A percentile compares a stretch with the other conserved stretches of the same genome.
phyloP scores from a whole-genome alignment of 495 filamentous ascomycete genomes.

The Monascus purpureus region DNA sequence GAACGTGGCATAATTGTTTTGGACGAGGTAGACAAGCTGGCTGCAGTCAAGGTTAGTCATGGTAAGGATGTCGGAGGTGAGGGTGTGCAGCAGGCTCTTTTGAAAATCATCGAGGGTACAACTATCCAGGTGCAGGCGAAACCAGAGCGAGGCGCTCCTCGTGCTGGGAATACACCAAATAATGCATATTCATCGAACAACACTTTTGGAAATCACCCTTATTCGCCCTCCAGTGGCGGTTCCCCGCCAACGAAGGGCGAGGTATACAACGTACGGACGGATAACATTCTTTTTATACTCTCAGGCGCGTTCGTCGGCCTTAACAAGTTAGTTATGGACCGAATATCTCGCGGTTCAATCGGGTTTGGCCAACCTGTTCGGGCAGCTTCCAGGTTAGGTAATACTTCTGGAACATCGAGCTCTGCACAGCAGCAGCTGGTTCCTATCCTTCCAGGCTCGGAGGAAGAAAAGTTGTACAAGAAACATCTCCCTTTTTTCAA shows the following conservation, averaged over 20 bases:
- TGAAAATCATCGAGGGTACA: conserved; percentile 94
- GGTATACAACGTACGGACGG: conserved; percentile 79
- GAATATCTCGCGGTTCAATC: conserved; percentile 76
- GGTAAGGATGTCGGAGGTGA: conserved; percentile 82
- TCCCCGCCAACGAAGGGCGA: conserved; percentile 53
- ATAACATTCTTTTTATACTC: conserved; percentile 93
- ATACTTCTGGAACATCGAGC: conserved; percentile 10
- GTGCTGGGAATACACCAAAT: conserved; percentile 28
- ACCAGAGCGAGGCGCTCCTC: conserved; percentile 46
- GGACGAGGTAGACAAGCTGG: conserved; percentile 95
- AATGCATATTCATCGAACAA: conserved; percentile 33
- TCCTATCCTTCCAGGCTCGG: conserved; percentile 32
- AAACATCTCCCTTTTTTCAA: conserved; percentile 57
- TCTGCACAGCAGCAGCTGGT: conserved; percentile 28
- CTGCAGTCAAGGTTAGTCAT: conserved; percentile 51
- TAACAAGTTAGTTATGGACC: conserved; percentile 73
- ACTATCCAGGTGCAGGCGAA: conserved; percentile 78
- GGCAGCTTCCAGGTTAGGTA: conserved; percentile 16
- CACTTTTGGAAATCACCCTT: conserved; percentile 30
- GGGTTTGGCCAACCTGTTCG: conserved; percentile 82
- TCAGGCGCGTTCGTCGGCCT: conserved; percentile 91
- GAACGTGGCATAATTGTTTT: conserved; percentile 91
- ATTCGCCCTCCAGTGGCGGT: conserved; percentile 20
- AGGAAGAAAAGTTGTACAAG: conserved; percentile 48
- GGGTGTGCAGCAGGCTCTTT: conserved; percentile 87